phyloP scores from a whole-genome alignment of 2,329 filamentous ascomycete species.

The Exophiala mesophila region DNA sequence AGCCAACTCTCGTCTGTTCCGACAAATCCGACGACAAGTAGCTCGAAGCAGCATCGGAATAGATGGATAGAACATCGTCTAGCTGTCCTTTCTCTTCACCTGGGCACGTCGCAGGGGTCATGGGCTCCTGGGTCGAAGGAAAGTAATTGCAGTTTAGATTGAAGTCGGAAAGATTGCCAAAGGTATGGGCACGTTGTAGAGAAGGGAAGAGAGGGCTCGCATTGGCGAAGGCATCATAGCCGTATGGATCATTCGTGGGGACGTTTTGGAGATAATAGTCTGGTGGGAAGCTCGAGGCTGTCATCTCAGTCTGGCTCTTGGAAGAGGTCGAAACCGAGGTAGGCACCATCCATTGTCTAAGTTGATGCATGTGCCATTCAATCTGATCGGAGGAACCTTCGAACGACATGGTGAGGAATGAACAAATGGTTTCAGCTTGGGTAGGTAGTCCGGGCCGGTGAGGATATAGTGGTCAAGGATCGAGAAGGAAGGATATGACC shows the following conservation, averaged over 20 bases:
- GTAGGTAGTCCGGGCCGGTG: too few species aligned
- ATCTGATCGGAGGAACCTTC: constrained; percentile 20
- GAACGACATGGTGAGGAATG: constrained; percentile 15
- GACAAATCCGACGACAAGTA: constrained; percentile 21
- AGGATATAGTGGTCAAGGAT: too few species aligned
- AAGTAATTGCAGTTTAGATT: constrained; percentile 15
- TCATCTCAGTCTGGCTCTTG: constrained; percentile 8
- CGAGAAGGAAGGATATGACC: too few species aligned
- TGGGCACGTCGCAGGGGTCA: constrained; percentile 16
- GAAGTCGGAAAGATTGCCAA: constrained; percentile 14
- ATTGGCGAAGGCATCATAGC: constrained; percentile 13
- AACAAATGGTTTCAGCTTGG: too few species aligned
- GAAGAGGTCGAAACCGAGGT: constrained; percentile 17
- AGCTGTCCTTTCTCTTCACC: constrained; percentile 18
- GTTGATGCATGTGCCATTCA: constrained; percentile 25
- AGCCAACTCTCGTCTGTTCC: constrained; percentile 16
- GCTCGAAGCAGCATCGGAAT: constrained; percentile 25
- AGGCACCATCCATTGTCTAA: constrained; percentile 25
- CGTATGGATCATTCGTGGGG: constrained; percentile 17
- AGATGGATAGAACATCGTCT: constrained; percentile 22
- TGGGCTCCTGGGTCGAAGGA: constrained; percentile 5
- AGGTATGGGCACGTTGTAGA: constrained; percentile 18
- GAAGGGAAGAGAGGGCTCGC: constrained; percentile 5
- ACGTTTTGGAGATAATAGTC: constrained; percentile 22
- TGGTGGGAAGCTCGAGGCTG: constrained; percentile 13